phyloP scores from a whole-genome alignment of 495 filamentous ascomycete genomes.

The Ascobolus immersus region DNA sequence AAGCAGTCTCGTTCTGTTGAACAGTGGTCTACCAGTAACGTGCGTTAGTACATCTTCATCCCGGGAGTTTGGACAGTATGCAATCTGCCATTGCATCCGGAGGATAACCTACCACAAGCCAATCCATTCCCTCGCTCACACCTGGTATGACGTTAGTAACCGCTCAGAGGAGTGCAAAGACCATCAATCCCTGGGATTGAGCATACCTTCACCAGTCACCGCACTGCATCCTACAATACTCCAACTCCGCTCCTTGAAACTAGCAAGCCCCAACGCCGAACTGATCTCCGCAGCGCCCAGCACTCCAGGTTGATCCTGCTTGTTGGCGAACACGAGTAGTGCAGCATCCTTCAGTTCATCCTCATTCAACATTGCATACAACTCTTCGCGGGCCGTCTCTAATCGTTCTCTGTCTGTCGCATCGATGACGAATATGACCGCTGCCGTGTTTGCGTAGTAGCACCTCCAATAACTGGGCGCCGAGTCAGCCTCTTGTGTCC shows the following conservation, averaged over 20 bases:
- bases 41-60: no score
- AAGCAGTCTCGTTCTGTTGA: no score
- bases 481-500: conserved; percentile 15
- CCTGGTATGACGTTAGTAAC: conserved; percentile 18
- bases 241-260: conserved; percentile 90
- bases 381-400: conserved; percentile 71
- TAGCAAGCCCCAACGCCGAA: conserved; percentile 67
- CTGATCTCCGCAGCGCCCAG: conserved; percentile 93
- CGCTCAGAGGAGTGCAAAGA: not conserved
- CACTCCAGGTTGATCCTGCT: conserved; percentile 92
- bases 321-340: conserved; percentile 89
- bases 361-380: conserved; percentile 86
- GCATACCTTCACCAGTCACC: conserved; percentile 54
- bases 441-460: conserved; percentile 98
- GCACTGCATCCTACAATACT: conserved; percentile 94
- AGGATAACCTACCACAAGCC: conserved; percentile 58
- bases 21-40: no score
- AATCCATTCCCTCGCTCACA: conserved; percentile 93
- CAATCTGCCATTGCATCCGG: no score
- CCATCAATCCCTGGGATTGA: not conserved
- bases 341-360: conserved; percentile 85
- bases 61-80: no score
- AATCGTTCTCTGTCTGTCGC: conserved; percentile 89
- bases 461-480: conserved; percentile 99
- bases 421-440: conserved; percentile 95